Conservation (phyloP, 495 filamentous ascomycete species). For the Cercophora samala region DNA sequence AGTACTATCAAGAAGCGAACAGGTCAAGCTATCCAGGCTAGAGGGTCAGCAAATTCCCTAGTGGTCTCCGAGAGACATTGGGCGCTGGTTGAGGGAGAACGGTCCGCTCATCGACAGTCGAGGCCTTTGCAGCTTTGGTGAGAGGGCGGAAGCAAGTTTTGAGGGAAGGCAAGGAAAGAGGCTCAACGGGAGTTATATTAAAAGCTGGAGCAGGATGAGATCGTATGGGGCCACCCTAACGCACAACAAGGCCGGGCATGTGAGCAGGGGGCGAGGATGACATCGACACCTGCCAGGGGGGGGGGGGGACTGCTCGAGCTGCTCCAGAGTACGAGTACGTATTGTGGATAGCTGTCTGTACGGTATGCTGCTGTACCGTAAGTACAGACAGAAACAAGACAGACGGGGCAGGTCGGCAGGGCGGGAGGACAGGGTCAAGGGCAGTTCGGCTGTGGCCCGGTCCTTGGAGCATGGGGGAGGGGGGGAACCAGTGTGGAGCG, state of each 20-base stretch:
- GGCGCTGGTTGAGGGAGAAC: slow-evolving; percentile 8
- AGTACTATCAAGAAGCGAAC: slow-evolving; percentile 17
- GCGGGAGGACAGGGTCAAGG: slow-evolving; percentile 7
- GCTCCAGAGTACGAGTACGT: slow-evolving; percentile 11
- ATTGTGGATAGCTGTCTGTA: background rate
- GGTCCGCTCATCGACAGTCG: slow-evolving; percentile 7
- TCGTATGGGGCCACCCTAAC: slow-evolving; percentile 22
- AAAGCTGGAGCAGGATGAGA: slow-evolving; percentile 20
- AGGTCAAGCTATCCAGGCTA: slow-evolving; percentile 20
- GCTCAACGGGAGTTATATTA: slow-evolving; percentile 34
- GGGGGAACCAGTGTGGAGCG: slow-evolving; percentile 1
- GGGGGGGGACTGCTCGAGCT: too few relatives aligned
- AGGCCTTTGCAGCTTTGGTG: background rate
- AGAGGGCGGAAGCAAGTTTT: background rate
- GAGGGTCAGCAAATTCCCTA: slow-evolving; percentile 7
- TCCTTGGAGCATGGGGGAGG: slow-evolving; percentile 9
- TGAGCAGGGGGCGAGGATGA: slow-evolving; percentile 28
- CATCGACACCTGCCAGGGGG: slow-evolving; percentile 14
- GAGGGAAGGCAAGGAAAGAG: slow-evolving; percentile 15
- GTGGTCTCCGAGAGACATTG: slow-evolving; percentile 1
- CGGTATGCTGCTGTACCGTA: background rate
- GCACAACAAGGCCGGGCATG: slow-evolving; percentile 34
- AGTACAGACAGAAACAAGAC: slow-evolving; percentile 3
- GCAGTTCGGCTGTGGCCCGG: slow-evolving; percentile 14
- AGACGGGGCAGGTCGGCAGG: slow-evolving; percentile 9